Conservation (phyloP, 768 basidiomycete genomes). For the Thelephora ganbajun region DNA sequence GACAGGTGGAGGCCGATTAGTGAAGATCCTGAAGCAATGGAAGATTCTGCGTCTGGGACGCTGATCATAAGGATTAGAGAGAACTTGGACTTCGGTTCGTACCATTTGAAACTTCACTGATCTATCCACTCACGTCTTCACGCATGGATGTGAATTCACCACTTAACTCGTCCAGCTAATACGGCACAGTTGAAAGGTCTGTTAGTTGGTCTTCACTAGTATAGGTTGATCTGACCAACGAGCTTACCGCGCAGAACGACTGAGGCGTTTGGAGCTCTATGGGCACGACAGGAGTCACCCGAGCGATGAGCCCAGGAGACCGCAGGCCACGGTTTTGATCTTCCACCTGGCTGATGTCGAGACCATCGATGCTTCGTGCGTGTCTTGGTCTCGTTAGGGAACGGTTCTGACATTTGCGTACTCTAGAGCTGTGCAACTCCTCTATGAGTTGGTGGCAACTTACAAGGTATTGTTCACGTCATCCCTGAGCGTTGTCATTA, state of each 20-base stretch:
- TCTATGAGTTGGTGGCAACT: constrained; percentile 63
- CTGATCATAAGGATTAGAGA: constrained; percentile 86
- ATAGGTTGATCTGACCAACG: not conserved
- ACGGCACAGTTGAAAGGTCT: constrained; percentile 86
- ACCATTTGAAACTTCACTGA: not conserved
- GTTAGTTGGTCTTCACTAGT: constrained; percentile 7
- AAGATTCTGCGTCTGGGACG: constrained; percentile 57
- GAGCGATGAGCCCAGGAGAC: constrained; percentile 70
- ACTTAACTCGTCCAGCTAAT: constrained; percentile 44
- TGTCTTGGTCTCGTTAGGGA: constrained; percentile 4
- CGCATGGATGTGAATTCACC: not conserved
- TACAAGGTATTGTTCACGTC: constrained; percentile 40
- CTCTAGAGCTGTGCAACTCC: constrained; percentile 67
- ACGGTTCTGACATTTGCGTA: constrained; percentile 4
- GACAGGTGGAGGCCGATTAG: constrained; percentile 83
- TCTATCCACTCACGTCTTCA: not conserved
- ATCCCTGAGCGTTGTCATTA: not conserved
- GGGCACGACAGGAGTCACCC: constrained; percentile 73
- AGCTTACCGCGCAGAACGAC: constrained; percentile 36
- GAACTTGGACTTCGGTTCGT: constrained; percentile 77
- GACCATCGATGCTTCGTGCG: constrained; percentile 81
- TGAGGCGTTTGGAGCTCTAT: constrained; percentile 80
- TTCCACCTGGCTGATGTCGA: constrained; percentile 94
- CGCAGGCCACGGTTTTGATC: constrained; percentile 63
- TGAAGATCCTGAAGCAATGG: constrained; percentile 73